Percentiles rank a stretch among this genome's conserved stretches.
Evolutionary conservation across 1,284 basidiomycete species (phyloP).

Genomic region (Ustilago hordei): DNA sequence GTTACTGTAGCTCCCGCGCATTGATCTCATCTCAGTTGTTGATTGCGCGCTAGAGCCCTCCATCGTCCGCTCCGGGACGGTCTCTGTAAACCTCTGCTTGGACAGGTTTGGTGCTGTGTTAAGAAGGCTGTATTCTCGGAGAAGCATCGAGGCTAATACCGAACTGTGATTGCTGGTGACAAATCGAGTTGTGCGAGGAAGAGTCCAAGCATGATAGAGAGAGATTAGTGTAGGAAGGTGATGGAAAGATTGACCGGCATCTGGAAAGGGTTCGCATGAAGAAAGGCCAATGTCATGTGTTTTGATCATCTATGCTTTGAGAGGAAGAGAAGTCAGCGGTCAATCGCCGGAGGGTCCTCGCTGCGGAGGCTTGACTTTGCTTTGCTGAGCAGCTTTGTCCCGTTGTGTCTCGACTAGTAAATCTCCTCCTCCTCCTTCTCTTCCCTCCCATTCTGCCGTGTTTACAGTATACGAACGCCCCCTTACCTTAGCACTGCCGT

Average conservation of each 20-base stretch:
- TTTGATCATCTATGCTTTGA: slow-evolving; percentile 14
- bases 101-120: too few species aligned
- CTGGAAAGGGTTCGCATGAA: slow-evolving; percentile 22
- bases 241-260: slow-evolving; percentile 18
- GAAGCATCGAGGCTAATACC: neutral
- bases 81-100: too few species aligned
- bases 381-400: slow-evolving; percentile 1
- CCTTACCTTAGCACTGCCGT: slow-evolving; percentile 1
- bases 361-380: neutral
- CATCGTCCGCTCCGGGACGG: too few species aligned
- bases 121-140: neutral
- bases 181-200: neutral
- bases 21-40: slow-evolving; percentile 7
- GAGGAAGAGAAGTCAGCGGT: neutral
- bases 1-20: neutral
- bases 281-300: slow-evolving; percentile 40
- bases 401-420: slow-evolving; percentile 22
- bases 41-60: neutral
- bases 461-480: neutral
- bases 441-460: neutral
- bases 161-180: neutral
- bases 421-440: neutral
- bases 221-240: neutral
- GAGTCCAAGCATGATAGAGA: neutral
- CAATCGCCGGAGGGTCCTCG: slow-evolving; percentile 4